A percentile compares a stretch with the other conserved stretches of the same genome.
phyloP scores from a whole-genome alignment of 2,329 filamentous ascomycete species.

The Penicillium sp. region DNA sequence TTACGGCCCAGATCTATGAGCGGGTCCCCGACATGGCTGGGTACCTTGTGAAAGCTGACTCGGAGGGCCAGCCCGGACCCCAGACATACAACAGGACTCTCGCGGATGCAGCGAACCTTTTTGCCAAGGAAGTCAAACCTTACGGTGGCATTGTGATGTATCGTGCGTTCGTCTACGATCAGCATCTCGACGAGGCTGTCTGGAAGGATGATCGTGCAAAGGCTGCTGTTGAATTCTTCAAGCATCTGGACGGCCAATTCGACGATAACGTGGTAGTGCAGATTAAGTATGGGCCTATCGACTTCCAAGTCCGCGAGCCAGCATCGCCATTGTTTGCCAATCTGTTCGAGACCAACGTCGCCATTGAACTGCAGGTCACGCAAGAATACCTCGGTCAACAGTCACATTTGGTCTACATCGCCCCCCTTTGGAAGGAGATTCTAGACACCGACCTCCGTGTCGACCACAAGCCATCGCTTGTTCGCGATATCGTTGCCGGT shows the following conservation, averaged over 20 bases:
- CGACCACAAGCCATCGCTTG: conserved; percentile 53
- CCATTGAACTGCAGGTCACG: conserved; percentile 63
- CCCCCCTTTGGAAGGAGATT: conserved; percentile 65
- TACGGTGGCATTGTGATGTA: conserved; percentile 65
- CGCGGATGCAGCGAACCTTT: conserved; percentile 65
- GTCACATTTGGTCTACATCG: conserved; percentile 63
- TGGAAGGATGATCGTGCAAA: conserved; percentile 68
- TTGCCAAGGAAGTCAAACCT: conserved; percentile 56
- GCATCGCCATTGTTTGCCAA: conserved; percentile 61
- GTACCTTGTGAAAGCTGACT: conserved; percentile 68
- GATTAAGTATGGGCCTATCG: conserved; percentile 71
- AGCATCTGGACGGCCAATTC: conserved; percentile 61
- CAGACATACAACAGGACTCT: conserved; percentile 67
- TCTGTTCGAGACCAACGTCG: conserved; percentile 46
- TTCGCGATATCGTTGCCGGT: conserved; percentile 60
- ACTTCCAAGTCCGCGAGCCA: conserved; percentile 69
- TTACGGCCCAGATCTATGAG: conserved; percentile 58
- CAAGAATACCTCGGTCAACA: conserved; percentile 72
- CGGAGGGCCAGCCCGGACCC: conserved; percentile 67
- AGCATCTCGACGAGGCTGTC: conserved; percentile 53
- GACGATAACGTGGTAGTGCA: conserved; percentile 68
- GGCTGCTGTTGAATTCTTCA: conserved; percentile 65
- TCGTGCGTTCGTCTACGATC: conserved; percentile 68
- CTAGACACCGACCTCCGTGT: conserved; percentile 65
- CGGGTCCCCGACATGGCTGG: conserved; percentile 64